A percentile compares a stretch with the other conserved stretches of the same genome.
Evolutionary conservation across 176 grass and related monocot genomes (phyloP).

Genomic region (Carex scoparia): DNA sequence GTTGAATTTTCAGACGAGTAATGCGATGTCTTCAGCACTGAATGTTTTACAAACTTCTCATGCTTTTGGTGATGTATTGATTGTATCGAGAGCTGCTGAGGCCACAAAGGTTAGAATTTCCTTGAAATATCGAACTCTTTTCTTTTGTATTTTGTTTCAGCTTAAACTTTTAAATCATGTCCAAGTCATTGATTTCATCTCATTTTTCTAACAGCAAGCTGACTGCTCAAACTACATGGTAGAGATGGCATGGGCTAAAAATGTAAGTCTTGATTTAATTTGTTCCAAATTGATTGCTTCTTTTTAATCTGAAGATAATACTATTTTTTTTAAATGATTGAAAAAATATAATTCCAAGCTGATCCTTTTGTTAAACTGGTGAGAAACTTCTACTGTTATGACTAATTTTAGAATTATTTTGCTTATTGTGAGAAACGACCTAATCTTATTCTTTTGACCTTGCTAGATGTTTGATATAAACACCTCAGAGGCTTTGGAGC

Average conservation of each 20-base stretch:
- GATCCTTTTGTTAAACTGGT: neutral
- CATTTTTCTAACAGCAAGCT: slow-evolving; percentile 34
- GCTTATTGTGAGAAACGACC: neutral
- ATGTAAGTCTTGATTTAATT: slow-evolving; percentile 51
- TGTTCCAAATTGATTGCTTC: neutral
- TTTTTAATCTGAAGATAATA: slow-evolving; percentile 16
- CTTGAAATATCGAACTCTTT: neutral
- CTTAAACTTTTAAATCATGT: slow-evolving; percentile 19
- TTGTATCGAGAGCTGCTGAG: slow-evolving; percentile 56
- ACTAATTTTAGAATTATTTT: neutral
- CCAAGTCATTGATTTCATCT: slow-evolving; percentile 20
- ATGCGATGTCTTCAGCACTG: slow-evolving; percentile 65
- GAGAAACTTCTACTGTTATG: neutral
- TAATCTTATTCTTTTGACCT: neutral
- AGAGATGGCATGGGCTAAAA: slow-evolving; percentile 93
- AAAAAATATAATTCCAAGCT: neutral
- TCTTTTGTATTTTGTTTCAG: neutral
- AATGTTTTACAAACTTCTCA: slow-evolving; percentile 77
- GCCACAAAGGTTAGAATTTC: slow-evolving; percentile 57
- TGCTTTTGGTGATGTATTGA: slow-evolving; percentile 80
- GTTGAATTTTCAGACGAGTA: slow-evolving; percentile 55
- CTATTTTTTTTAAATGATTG: slow-evolving; percentile 28
- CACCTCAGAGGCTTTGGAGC: slow-evolving; percentile 71
- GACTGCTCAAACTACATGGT: slow-evolving; percentile 83
- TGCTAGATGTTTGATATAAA: slow-evolving; percentile 67